Base-by-base conservation (phyloP, 1,284 basidiomycete genomes). In the Tilletia indica region DNA sequence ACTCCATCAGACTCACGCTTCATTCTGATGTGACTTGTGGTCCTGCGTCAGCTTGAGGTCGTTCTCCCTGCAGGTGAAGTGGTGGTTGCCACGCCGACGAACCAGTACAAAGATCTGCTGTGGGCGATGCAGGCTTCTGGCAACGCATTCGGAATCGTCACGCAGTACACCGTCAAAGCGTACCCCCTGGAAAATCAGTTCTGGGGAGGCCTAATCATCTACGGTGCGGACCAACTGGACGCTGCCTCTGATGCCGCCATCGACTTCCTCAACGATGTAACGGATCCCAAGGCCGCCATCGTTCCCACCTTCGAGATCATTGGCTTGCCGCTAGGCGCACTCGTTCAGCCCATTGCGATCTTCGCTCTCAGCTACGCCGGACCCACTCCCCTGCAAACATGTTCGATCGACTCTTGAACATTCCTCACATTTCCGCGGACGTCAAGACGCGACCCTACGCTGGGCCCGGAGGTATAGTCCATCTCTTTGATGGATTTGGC, bases 91-190 rank as follows among this genome's bases (percentile, higher is more conserved):
- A 68, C 67, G 11, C 21, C 21, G 9, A 45, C 31, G 16, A 68
- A 68, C 36, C 11, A 68, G 36, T 68, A 68, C 51, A 38, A 34
- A n/a, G 67, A 68, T 47, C 67, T 68, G n/a, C 39, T 68, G 36
- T 68, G 51, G 45, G 45, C 51, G 21, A 19, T 68, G 14, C 31
- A 68, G 25, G 19, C 34, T 25, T 21, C 31, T n/a, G 36, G 67
- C 34, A 68, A 68, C 67, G 5, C 21, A 42, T 48, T 54, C 39
- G 67, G 67, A 5, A 54, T 68, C 67, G 67, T 68, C 9, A 68
- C 67, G 14, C 16, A 36, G 25, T 68, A 11, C 67, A 68, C 67
- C 36, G n/a, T 68, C 31, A 68, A 38, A 39, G 42, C 67, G 9
- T 1, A 48, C 36, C 47, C 45, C 5, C 16, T 45, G 9, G n/a